These are phyloP conservation scores for Phyllostachys edulis DNA, from an alignment of 176 grass and related monocot species.

Conservation along the genomic window DNA sequence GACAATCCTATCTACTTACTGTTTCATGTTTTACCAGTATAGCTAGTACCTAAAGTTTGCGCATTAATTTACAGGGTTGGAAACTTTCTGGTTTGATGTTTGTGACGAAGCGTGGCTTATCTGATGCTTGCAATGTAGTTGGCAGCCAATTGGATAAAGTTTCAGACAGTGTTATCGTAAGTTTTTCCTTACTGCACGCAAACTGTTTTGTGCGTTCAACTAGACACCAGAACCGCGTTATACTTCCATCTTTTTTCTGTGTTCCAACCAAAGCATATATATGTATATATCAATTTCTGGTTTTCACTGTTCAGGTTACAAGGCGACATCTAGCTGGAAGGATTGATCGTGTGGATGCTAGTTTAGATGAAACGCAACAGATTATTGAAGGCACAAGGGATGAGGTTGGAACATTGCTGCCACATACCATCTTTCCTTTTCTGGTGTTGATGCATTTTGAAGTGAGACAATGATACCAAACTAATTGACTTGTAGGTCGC, in stretches of 20 bases:
- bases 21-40: background rate
- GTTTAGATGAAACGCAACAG: conserved; percentile 69
- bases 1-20: background rate
- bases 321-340: conserved; percentile 63
- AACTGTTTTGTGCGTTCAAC: background rate
- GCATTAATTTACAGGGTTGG: conserved; percentile 58
- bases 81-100: conserved; percentile 87
- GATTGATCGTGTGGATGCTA: conserved; percentile 68
- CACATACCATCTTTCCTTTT: background rate
- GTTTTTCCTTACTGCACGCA: background rate
- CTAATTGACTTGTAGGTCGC: conserved; percentile 45
- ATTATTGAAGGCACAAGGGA: conserved; percentile 69
- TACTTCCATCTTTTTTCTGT: background rate
- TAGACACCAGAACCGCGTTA: background rate
- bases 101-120: conserved; percentile 68
- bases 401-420: conserved; percentile 49
- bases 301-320: conserved; percentile 47
- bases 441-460: background rate
- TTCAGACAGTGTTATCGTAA: conserved; percentile 65
- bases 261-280: background rate
- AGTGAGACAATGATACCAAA: background rate
- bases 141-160: conserved; percentile 73
- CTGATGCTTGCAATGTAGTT: conserved; percentile 70
- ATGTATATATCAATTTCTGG: background rate
- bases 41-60: conserved; percentile 1